A percentile compares a stretch with the other conserved stretches of the same genome.
phyloP scores from a whole-genome alignment of 2,329 filamentous ascomycete species.

The Parastagonospora avenae region DNA sequence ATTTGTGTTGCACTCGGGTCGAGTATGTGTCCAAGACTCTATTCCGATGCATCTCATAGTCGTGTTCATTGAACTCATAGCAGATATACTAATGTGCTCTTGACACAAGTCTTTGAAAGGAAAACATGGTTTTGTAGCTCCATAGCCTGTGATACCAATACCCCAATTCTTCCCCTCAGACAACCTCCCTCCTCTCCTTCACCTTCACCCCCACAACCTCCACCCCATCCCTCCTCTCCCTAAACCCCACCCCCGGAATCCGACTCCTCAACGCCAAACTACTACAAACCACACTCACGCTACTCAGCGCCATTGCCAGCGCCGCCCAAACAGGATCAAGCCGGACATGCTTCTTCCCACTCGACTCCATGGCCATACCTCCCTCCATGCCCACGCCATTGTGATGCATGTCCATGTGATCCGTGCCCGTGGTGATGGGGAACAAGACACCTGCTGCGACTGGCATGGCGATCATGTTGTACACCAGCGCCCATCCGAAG shows the following conservation, averaged over 20 bases:
- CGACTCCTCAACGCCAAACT: conserved; percentile 71
- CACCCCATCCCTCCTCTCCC: conserved; percentile 15
- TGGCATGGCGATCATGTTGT: conserved; percentile 79
- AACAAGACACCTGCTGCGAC: conserved; percentile 82
- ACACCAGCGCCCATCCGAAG: conserved; percentile 83
- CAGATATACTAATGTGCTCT: too few species aligned
- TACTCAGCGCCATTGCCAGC: conserved; percentile 90
- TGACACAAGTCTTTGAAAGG: neutral
- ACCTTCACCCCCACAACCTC: neutral
- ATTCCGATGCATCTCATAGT: neutral
- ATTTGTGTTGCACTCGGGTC: neutral
- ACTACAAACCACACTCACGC: conserved; percentile 84
- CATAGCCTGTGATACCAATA: neutral
- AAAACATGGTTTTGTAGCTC: too few species aligned
- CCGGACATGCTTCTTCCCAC: conserved; percentile 60
- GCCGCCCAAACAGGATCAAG: conserved; percentile 85
- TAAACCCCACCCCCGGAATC: conserved; percentile 53
- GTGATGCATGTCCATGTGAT: conserved; percentile 52
- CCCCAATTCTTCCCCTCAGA: neutral
- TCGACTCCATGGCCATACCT: conserved; percentile 45
- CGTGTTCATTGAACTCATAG: too few species aligned
- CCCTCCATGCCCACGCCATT: conserved; percentile 37
- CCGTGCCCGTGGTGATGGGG: conserved; percentile 56
- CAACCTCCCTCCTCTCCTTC: neutral
- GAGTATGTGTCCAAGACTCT: neutral